A percentile compares a stretch with the other conserved stretches of the same genome.
Conservation (phyloP, 23 red algal species). For the Gracilaria domingensis region DNA sequence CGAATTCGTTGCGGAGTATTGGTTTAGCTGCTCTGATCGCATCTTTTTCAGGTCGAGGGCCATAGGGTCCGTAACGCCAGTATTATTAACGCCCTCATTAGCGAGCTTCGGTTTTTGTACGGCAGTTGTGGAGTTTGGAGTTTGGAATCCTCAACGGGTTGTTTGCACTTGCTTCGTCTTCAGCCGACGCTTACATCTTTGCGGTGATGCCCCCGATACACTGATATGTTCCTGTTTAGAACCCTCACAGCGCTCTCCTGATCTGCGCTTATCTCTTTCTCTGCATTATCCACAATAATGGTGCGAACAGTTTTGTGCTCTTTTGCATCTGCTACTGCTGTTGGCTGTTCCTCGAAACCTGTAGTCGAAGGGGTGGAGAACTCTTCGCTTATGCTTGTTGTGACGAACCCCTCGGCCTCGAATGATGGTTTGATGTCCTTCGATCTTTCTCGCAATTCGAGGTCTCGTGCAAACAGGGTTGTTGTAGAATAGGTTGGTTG, state of each 20-base stretch:
- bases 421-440: neutral
- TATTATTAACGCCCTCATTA: neutral
- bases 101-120: neutral
- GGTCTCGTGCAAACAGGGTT: neutral
- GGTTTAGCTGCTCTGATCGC: neutral
- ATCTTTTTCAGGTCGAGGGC: neutral
- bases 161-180: constrained; percentile 41
- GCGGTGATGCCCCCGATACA: neutral
- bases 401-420: neutral
- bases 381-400: neutral
- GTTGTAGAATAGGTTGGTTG: neutral
- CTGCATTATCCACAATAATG: neutral
- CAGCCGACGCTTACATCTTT: neutral
- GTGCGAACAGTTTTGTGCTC: neutral
- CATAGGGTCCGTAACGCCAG: neutral
- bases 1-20: neutral
- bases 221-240: neutral
- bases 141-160: constrained; percentile 6
- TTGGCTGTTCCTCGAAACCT: neutral
- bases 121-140: neutral
- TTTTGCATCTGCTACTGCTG: neutral
- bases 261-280: neutral
- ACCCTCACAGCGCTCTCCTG: neutral
- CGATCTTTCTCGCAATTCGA: neutral
- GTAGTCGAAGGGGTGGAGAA: neutral